Base-by-base conservation (phyloP, 2,329 filamentous ascomycete genomes). In the Dothiorella sarmentorum region DNA sequence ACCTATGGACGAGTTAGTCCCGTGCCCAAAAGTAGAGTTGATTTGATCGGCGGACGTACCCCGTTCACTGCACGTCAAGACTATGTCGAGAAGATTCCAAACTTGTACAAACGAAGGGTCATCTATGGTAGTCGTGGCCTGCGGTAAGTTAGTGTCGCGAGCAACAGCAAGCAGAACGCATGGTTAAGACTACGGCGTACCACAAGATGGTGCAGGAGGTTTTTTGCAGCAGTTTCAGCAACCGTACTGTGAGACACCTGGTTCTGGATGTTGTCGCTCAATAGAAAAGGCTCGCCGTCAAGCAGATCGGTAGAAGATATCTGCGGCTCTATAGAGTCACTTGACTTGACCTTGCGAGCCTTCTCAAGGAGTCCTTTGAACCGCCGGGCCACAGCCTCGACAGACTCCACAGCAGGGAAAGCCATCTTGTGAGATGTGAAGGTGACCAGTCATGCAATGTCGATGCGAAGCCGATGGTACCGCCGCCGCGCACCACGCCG, bases 71-170 rank as follows among this genome's bases (percentile, higher is more conserved):
- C 96, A 85, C 35, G 95, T 86, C 0, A 89, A 88, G n/a, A 97
- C 80, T 40, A 97, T 85, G 69, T 99, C 95, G 59, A 99, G 83
- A 4, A 99, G 80, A 69, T 97, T 94, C 93, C 93, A 99, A 63
- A 97, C 84, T 61, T 85, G 83, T 51, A 91, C 86, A 68, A 97
- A 96, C 0, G 83, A 80, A 40, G 90, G 85, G 24, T 89, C 85
- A 35, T 91, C 83, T 65, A 97, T 96, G 7, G 84, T 79, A 11
- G 84, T 91, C 37, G 83, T 84, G 42, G 89, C 86, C 89, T 93
- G 29, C 17, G n/a, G 35, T 15, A 26, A 18, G 49, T 53, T n/a
- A 53, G 35, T 53, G 20, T 53, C 24, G 22, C 22, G n/a, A 27
- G 17, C 31, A n/a, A n/a, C 11, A 22, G 35, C 13, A 53, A 40